A percentile compares a stretch with the other conserved stretches of the same genome.
These are phyloP conservation scores for Pythium brassicae DNA, from an alignment of 352 stramenopile species.

Conservation along the genomic window DNA sequence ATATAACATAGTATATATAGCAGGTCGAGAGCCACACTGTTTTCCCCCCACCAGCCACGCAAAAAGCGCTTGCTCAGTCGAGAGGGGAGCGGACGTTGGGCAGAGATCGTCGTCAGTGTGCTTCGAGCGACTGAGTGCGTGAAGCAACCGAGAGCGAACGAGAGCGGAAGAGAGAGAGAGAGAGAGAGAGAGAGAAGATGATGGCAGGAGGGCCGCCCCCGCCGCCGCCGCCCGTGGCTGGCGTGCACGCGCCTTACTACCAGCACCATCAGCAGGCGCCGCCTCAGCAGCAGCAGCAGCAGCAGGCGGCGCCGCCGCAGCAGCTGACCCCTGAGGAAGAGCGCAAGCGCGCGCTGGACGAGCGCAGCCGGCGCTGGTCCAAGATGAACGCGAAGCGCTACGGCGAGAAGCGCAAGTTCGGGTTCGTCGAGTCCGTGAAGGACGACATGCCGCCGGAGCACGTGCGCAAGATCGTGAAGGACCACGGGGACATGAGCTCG, in stretches of 20 bases:
- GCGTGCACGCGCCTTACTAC: conserved; percentile 6
- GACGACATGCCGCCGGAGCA: conserved; percentile 95
- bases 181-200: conserved; percentile 1
- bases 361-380: conserved; percentile 76
- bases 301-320: neutral
- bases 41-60: neutral
- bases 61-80: neutral
- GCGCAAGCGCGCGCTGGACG: conserved; percentile 59
- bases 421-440: conserved; percentile 90
- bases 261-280: neutral
- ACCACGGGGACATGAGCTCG: conserved; percentile 99
- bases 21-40: neutral
- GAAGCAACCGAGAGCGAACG: neutral
- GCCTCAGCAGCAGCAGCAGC: conserved; percentile 4
- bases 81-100: neutral
- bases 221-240: conserved; percentile 21
- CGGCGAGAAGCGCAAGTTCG: conserved; percentile 92
- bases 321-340: conserved; percentile 42
- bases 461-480: conserved; percentile 98
- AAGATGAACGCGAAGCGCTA: conserved; percentile 95
- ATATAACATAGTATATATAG: neutral
- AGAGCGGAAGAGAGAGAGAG: conserved; percentile 2
- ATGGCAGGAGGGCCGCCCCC: conserved; percentile 11
- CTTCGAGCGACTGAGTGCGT: neutral
- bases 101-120: neutral